These are phyloP conservation scores for Podaxis sp. DNA, from an alignment of 768 basidiomycete genomes.

Conservation along the genomic window DNA sequence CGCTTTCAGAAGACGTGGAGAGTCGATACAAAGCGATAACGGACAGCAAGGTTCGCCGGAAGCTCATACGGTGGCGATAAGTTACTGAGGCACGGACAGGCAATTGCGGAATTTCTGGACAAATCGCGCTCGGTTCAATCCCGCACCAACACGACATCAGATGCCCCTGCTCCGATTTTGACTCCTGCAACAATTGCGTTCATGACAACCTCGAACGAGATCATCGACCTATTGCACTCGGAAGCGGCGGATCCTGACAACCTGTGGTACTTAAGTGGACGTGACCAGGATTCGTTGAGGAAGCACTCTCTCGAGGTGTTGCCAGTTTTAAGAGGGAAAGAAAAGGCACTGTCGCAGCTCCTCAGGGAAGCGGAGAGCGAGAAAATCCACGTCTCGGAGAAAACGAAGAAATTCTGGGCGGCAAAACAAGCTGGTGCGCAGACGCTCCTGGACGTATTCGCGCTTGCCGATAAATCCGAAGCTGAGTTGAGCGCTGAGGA, in stretches of 20 bases:
- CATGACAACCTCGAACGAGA: slow-evolving; percentile 45
- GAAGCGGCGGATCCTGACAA: slow-evolving; percentile 62
- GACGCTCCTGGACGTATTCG: slow-evolving; percentile 44
- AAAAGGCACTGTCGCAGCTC: slow-evolving; percentile 47
- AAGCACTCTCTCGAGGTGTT: slow-evolving; percentile 42
- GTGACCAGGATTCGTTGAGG: slow-evolving; percentile 51
- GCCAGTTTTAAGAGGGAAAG: slow-evolving; percentile 45
- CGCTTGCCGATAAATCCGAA: slow-evolving; percentile 39
- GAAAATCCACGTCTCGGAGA: slow-evolving; percentile 54
- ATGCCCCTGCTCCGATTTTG: slow-evolving; percentile 72
- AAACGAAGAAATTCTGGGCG: slow-evolving; percentile 62
- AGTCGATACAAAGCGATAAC: slow-evolving; percentile 80
- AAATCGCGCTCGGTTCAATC: slow-evolving; percentile 74
- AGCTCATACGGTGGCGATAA: slow-evolving; percentile 1
- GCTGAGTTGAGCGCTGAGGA: slow-evolving; percentile 39
- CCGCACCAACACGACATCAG: slow-evolving; percentile 66
- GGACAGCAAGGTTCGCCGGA: slow-evolving; percentile 59
- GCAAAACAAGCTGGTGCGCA: slow-evolving; percentile 49
- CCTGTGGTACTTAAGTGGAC: slow-evolving; percentile 59
- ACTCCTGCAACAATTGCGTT: slow-evolving; percentile 83
- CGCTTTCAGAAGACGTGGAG: slow-evolving; percentile 66
- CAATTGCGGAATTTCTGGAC: slow-evolving; percentile 79
- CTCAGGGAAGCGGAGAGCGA: slow-evolving; percentile 52
- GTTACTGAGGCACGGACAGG: slow-evolving; percentile 36
- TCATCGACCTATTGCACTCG: slow-evolving; percentile 64